phyloP scores from a whole-genome alignment of 2,329 filamentous ascomycete species.

The Phialocephala sp. region DNA sequence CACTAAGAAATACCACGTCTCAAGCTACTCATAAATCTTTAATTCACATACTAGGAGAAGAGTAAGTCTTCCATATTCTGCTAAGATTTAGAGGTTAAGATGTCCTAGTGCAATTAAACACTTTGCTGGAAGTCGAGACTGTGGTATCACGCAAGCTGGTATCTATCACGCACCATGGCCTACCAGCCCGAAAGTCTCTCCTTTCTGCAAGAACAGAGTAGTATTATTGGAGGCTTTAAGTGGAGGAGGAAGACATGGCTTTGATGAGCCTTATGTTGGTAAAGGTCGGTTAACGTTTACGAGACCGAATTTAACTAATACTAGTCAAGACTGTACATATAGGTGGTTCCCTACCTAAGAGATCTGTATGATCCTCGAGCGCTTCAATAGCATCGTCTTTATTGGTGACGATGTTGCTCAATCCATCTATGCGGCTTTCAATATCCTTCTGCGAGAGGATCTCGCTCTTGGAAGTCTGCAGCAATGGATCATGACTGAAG shows the following conservation, averaged over 20 bases:
- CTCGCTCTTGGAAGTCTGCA: conserved; percentile 47
- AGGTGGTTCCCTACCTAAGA: conserved; percentile 49
- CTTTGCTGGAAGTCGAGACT: conserved; percentile 36
- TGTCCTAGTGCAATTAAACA: conserved; percentile 29
- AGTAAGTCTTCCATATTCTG: conserved; percentile 20
- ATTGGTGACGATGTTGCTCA: conserved; percentile 48
- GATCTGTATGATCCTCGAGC: conserved; percentile 51
- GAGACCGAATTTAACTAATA: not conserved
- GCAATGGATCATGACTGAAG: conserved; percentile 46
- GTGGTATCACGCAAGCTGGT: conserved; percentile 31
- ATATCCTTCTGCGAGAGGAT: conserved; percentile 50
- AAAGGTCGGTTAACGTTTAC: conserved; percentile 22
- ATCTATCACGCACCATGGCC: conserved; percentile 34
- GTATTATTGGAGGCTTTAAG: conserved; percentile 49
- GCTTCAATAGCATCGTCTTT: conserved; percentile 50
- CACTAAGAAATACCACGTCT: not conserved
- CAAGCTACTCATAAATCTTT: not conserved
- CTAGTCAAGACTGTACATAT: conserved; percentile 46
- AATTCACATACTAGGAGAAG: conserved; percentile 27
- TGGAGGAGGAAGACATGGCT: conserved; percentile 48
- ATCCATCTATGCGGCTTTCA: conserved; percentile 51
- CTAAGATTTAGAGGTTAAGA: conserved; percentile 3
- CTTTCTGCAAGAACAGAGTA: conserved; percentile 39
- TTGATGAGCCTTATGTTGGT: conserved; percentile 47
- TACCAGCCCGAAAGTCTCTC: conserved; percentile 21